These are phyloP conservation scores for Teratosphaeria gauchensis DNA, from an alignment of 2,329 filamentous ascomycete genomes.

Conservation along the genomic window DNA sequence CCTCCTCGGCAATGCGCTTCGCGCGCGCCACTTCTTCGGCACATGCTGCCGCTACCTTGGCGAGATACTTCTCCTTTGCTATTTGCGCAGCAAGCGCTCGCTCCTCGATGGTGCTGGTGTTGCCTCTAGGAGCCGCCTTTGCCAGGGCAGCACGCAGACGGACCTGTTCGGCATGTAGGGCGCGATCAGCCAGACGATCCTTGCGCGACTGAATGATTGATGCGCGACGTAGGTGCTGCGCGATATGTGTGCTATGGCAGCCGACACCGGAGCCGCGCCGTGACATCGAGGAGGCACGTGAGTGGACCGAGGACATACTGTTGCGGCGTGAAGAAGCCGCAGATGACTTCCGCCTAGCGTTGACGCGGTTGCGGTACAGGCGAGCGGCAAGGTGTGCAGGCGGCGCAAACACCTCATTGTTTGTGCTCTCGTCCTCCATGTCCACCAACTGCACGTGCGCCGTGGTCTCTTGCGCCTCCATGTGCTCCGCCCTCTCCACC, in stretches of 20 bases:
- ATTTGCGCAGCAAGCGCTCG: conserved; percentile 67
- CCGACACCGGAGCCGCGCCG: conserved; percentile 27
- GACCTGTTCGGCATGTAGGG: conserved; percentile 75
- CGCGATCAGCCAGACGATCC: conserved; percentile 67
- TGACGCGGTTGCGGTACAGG: conserved; percentile 55
- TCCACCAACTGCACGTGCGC: neutral
- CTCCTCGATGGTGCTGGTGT: conserved; percentile 59
- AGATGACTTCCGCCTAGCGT: conserved; percentile 60
- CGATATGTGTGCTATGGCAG: conserved; percentile 64
- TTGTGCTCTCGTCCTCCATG: conserved; percentile 3
- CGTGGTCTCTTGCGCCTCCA: neutral
- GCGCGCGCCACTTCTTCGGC: conserved; percentile 75
- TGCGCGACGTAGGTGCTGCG: conserved; percentile 68
- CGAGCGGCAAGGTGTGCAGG: conserved; percentile 70
- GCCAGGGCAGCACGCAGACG: conserved; percentile 64
- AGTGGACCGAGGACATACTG: conserved; percentile 67
- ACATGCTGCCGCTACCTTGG: conserved; percentile 70
- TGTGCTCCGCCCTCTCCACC: neutral
- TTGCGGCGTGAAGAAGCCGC: conserved; percentile 71
- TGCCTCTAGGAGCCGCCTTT: conserved; percentile 55
- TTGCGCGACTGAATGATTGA: conserved; percentile 75
- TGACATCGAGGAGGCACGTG: conserved; percentile 55
- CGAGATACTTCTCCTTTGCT: conserved; percentile 68
- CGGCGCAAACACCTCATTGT: conserved; percentile 45
- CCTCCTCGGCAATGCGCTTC: conserved; percentile 72